Conservation (phyloP, 2,329 filamentous ascomycete genomes). For the Coleophoma eucalyptorum region DNA sequence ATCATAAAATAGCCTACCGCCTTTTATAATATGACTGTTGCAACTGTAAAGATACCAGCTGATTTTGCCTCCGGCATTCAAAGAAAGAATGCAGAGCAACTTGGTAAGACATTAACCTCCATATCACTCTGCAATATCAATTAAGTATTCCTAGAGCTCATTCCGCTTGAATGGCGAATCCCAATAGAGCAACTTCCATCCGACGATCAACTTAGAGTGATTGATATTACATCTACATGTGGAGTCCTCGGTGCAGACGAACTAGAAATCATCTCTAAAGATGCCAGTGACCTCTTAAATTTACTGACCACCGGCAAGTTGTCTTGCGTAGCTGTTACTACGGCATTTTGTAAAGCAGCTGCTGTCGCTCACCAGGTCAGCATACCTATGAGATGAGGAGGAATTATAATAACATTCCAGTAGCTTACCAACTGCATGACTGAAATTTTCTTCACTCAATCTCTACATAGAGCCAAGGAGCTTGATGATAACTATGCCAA, state of each 20-base stretch:
- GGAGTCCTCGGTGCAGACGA: constrained; percentile 8
- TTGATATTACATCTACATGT: constrained; percentile 2
- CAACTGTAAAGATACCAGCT: background rate
- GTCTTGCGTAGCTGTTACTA: constrained; percentile 28
- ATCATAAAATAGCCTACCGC: background rate
- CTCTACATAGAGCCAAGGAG: constrained; percentile 34
- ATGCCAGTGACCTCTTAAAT: constrained; percentile 8
- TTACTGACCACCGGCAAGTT: constrained; percentile 4
- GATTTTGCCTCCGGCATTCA: background rate
- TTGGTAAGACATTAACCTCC: background rate
- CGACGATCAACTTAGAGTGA: background rate
- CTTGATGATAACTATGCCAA: constrained; percentile 37
- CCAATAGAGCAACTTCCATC: background rate
- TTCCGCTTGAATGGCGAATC: constrained; percentile 3
- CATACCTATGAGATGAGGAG: no score
- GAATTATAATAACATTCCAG: no score
- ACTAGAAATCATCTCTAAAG: background rate
- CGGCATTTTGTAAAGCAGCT: constrained; percentile 42
- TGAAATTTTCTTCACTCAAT: constrained; percentile 41
- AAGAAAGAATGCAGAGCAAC: background rate
- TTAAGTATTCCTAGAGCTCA: background rate
- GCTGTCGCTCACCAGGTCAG: constrained; percentile 37
- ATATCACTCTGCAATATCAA: background rate
- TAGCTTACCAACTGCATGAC: constrained; percentile 12
- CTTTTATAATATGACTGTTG: background rate